Base-by-base conservation (phyloP, 768 basidiomycete species). In the Xanthoconium stramineum region DNA sequence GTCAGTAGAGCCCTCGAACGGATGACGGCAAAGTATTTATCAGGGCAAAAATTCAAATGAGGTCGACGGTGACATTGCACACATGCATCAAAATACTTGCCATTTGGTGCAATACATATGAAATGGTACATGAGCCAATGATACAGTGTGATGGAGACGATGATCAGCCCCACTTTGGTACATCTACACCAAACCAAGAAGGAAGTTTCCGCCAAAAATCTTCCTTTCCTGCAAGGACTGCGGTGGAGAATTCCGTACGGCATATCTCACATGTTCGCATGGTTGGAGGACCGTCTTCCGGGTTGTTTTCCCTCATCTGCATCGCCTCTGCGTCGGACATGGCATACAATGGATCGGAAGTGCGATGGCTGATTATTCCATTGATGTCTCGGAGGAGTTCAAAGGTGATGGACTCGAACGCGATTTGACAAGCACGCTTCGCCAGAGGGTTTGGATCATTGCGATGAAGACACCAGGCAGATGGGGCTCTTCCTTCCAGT, bases 361-460 rank as follows among this genome's bases (percentile, higher is more conserved):
- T 84, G 44, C 85, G 80, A 60, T 85, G 82, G 55, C 78, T 80
- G 19, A 84, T 75, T 53, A 85, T 78, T 12, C 86, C 86, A 67
- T 87, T 88, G 59, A 86, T 80, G 62, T 89, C 88, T 47, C 85
- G 81, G 53, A 90, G 77, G 45, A 90, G 80, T 61, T 89, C 84
- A 65, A 88, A 89, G 5, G 86, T 86, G 58, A 88, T 82, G 12
- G 80, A 79, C 65, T 89, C 89, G 61, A 88, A 90, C 3, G 85
- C 85, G 20, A 84, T 76, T 69, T 85, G 85, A 68, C 88, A 90
- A 24, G 80, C 71, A 30, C 84, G 81, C 60, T 77, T 77, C 33
- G 71, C 72, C 33, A 74, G 58, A 4, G 74, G 69, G 59, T 82
- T 76, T 10, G 72, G 53, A 37, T 84, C 80, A 63, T 75, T 73